Evolutionary conservation across 2,329 filamentous ascomycete genomes (phyloP).

Genomic region (Neonectria magnoliae): DNA sequence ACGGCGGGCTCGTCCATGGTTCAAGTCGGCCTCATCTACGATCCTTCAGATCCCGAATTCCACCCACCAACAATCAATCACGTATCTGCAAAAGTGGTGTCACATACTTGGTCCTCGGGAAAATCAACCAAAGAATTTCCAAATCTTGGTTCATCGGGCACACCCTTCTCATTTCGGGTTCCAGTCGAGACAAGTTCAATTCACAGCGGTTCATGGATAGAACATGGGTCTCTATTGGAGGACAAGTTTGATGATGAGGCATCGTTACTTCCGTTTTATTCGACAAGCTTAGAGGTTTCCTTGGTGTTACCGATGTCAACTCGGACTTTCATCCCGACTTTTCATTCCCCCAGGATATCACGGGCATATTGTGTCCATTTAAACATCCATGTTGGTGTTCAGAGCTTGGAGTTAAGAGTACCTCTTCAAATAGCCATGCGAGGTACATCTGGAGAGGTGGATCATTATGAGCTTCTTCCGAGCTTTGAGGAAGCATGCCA

Average conservation of each 20-base stretch:
- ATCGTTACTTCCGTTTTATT: background rate
- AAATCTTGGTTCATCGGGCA: background rate
- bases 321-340: background rate
- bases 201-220: background rate
- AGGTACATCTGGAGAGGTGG: background rate
- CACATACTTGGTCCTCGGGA: background rate
- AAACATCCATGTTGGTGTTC: background rate
- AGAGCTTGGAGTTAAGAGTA: background rate
- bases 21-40: background rate
- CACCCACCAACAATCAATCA: background rate
- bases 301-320: background rate
- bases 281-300: background rate
- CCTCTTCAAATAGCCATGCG: background rate
- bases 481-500: background rate
- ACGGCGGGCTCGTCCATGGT: background rate
- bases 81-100: background rate
- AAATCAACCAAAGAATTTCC: background rate
- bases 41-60: background rate
- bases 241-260: background rate
- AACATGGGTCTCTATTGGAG: background rate
- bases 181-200: background rate
- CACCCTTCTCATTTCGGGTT: background rate
- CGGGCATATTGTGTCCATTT: background rate
- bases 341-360: background rate
- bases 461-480: background rate